phyloP scores from a whole-genome alignment of 192 early-diverging fungal species.

The Chytriomyces hyalinus region DNA sequence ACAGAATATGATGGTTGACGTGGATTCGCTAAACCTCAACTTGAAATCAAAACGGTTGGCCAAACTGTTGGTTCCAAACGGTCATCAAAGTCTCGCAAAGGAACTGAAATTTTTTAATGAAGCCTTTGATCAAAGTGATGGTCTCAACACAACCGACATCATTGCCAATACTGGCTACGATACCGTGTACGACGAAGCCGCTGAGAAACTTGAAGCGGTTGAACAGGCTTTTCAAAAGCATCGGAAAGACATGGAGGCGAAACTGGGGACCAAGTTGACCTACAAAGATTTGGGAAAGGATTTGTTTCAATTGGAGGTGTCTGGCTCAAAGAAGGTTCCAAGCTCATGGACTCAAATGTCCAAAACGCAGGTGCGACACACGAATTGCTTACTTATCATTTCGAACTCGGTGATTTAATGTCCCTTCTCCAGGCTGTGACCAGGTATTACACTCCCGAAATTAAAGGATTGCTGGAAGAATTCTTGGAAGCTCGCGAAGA shows the following conservation, averaged over 20 bases:
- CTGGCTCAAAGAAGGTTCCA: constrained; percentile 72
- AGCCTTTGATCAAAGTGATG: constrained; percentile 76
- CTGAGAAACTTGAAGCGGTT: constrained; percentile 59
- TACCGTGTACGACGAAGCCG: constrained; percentile 76
- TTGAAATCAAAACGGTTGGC: constrained; percentile 66
- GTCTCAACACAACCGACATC: constrained; percentile 47
- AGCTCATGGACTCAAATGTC: constrained; percentile 76
- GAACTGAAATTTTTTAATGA: constrained; percentile 73
- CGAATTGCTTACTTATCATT: not conserved
- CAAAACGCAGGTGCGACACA: constrained; percentile 69
- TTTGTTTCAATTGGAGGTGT: constrained; percentile 90
- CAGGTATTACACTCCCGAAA: constrained; percentile 81
- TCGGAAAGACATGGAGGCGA: constrained; percentile 66
- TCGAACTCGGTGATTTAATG: not conserved
- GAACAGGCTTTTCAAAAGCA: constrained; percentile 72
- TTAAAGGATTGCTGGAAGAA: constrained; percentile 69
- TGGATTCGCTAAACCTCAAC: constrained; percentile 41
- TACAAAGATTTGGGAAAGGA: constrained; percentile 97
- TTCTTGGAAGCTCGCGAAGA: constrained; percentile 84
- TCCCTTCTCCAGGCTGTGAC: constrained; percentile 57
- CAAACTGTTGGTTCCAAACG: constrained; percentile 53
- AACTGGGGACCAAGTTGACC: constrained; percentile 64
- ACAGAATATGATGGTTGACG: constrained; percentile 36
- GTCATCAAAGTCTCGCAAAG: constrained; percentile 56
- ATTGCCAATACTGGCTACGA: constrained; percentile 68